phyloP scores from a whole-genome alignment of 495 filamentous ascomycete genomes.

The Hypoxylon crocopeplum region DNA sequence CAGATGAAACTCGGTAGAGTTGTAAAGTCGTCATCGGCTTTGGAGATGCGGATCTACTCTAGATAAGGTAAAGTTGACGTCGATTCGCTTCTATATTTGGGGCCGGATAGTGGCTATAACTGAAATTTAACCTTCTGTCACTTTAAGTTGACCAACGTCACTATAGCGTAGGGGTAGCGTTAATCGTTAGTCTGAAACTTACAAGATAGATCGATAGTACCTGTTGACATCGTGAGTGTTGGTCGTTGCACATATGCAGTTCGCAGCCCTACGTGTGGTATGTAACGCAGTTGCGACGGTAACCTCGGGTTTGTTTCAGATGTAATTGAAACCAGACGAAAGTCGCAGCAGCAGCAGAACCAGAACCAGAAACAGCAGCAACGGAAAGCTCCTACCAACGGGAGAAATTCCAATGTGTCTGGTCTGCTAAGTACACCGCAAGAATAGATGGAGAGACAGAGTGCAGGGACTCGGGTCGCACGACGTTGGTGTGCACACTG shows the following conservation, averaged over 20 bases:
- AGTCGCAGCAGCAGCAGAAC: background rate
- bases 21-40: constrained; percentile 20
- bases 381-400: constrained; percentile 13
- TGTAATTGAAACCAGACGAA: constrained; percentile 3
- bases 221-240: too few relatives aligned
- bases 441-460: constrained; percentile 26
- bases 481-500: constrained; percentile 16
- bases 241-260: background rate
- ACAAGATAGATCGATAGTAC: too few relatives aligned
- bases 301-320: constrained; percentile 23
- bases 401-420: constrained; percentile 18
- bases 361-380: background rate
- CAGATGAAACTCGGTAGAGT: constrained; percentile 25
- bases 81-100: background rate
- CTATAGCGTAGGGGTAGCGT: background rate
- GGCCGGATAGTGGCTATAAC: background rate
- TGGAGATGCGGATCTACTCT: constrained; percentile 18
- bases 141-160: too few relatives aligned
- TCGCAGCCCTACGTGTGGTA: constrained; percentile 12
- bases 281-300: constrained; percentile 6
- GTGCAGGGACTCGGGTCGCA: constrained; percentile 30
- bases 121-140: too few relatives aligned
- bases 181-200: too few relatives aligned
- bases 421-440: constrained; percentile 42
- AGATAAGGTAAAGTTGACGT: constrained; percentile 7